Conservation (phyloP, 2,329 filamentous ascomycete species). For the Diplodia mutila region DNA sequence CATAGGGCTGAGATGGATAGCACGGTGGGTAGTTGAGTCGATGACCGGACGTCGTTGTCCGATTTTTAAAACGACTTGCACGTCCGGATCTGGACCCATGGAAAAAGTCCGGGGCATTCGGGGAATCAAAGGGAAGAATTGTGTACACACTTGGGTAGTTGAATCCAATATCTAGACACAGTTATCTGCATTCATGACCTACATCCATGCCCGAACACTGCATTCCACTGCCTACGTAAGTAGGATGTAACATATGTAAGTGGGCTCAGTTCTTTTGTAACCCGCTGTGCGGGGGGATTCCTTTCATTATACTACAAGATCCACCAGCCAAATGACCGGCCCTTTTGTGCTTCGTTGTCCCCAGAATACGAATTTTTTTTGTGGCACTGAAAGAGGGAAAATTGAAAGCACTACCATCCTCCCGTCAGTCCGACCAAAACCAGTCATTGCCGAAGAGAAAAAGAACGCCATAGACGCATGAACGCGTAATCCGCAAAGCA, state of each 20-base stretch:
- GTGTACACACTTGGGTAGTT: too few relatives aligned
- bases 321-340: background rate
- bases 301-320: conserved; percentile 16
- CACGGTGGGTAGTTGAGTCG: background rate
- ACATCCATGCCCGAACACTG: too few relatives aligned
- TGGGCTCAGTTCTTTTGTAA: too few relatives aligned
- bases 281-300: background rate
- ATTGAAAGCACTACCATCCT: background rate
- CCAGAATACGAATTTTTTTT: background rate
- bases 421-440: background rate
- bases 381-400: background rate
- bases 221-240: too few relatives aligned
- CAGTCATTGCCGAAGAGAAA: background rate
- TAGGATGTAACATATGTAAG: too few relatives aligned
- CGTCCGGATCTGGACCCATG: background rate
- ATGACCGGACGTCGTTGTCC: background rate
- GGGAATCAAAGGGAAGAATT: too few relatives aligned
- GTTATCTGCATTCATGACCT: background rate
- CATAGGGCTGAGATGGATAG: background rate
- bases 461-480: background rate
- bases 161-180: too few relatives aligned
- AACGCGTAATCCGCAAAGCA: background rate
- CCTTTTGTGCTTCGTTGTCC: background rate
- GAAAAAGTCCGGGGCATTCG: too few relatives aligned
- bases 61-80: background rate